Evolutionary conservation across 164 flowering plant species (phyloP).

Genomic region (Euptelea pleiosperma): DNA sequence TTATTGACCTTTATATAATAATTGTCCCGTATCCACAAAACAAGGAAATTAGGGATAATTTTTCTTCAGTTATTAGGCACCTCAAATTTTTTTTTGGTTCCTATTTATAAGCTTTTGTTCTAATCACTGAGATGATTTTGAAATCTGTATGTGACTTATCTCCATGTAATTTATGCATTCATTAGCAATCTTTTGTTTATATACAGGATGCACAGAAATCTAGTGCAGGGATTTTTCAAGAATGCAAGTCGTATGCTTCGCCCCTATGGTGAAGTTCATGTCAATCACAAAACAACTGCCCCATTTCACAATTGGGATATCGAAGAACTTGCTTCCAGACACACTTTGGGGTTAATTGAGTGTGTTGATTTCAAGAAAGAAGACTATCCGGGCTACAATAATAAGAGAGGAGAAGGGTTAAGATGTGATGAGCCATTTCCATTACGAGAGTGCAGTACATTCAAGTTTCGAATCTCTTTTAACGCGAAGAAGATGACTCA

Average conservation of each 20-base stretch:
- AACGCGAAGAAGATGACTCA: neutral
- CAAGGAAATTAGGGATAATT: too few species aligned
- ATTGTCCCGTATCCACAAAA: too few species aligned
- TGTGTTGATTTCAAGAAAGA: slow-evolving; percentile 26
- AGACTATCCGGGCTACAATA: slow-evolving; percentile 43
- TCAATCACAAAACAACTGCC: slow-evolving; percentile 44
- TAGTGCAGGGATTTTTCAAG: slow-evolving; percentile 40
- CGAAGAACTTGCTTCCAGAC: slow-evolving; percentile 34
- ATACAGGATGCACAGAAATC: slow-evolving; percentile 35
- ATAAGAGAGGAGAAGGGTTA: slow-evolving; percentile 39
- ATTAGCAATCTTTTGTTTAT: too few species aligned
- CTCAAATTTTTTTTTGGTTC: too few species aligned
- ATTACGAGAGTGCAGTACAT: slow-evolving; percentile 40
- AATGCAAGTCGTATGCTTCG: slow-evolving; percentile 50
- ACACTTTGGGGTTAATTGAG: slow-evolving; percentile 25
- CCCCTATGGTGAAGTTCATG: slow-evolving; percentile 54
- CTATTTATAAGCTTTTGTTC: too few species aligned
- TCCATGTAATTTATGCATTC: too few species aligned
- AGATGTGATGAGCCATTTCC: slow-evolving; percentile 30
- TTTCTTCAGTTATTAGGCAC: too few species aligned
- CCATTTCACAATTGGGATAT: slow-evolving; percentile 50
- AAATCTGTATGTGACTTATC: too few species aligned
- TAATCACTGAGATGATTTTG: too few species aligned
- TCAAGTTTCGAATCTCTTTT: slow-evolving; percentile 27
- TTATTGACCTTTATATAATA: too few species aligned